Evolutionary conservation across 1,139 yeast species (phyloP), one percentile per base, ranked within the genome.

Genomic region (Magnusiomyces magnusii): DNA sequence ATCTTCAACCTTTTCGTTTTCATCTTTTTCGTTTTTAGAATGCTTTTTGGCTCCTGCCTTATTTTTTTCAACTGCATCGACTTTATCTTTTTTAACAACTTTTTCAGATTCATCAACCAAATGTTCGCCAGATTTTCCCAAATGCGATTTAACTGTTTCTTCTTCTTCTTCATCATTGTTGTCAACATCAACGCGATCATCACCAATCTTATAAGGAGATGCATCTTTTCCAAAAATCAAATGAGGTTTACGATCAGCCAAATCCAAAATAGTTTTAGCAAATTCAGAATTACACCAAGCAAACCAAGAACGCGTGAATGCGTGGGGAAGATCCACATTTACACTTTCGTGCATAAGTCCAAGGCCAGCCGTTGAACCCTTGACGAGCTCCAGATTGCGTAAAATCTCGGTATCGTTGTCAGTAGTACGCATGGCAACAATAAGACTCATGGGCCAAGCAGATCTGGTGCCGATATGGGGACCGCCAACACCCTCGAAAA

Each of bases 261-360:
- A 75, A 67, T 89, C 85, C 56, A 90, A 70, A 10, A 90, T 84
- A 0, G 96, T 86, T 70, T 86, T 87, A 13, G 93, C 96, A 73
- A 90, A 89, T 71, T 90, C 96, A 0, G 95, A 84, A 69, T 90
- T 91, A 66, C 96, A 89, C 97, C 97, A 91, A 2, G 96, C 87
- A 74, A 91, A 91, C 96, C 97, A 90, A 1, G 92, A 80, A 60
- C 96, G 75, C 0, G 95, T 86, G 64, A 63, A 75, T 2, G 69
- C 63, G 27, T 66, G 59, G 0, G 76, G 75, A 1, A 80, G 73
- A 65, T 85, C 80, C 2, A 89, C 96, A 63, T 87, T 76, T 2
- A 90, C 82, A 62, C 88, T 81, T 73, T 90, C 97, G 69, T 90
- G 97, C 83, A 90, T 85, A 60, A 90, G 77, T 0, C 97, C 97